Conservation (phyloP, 495 filamentous ascomycete species). For the Trichocladium uniseriatum region DNA sequence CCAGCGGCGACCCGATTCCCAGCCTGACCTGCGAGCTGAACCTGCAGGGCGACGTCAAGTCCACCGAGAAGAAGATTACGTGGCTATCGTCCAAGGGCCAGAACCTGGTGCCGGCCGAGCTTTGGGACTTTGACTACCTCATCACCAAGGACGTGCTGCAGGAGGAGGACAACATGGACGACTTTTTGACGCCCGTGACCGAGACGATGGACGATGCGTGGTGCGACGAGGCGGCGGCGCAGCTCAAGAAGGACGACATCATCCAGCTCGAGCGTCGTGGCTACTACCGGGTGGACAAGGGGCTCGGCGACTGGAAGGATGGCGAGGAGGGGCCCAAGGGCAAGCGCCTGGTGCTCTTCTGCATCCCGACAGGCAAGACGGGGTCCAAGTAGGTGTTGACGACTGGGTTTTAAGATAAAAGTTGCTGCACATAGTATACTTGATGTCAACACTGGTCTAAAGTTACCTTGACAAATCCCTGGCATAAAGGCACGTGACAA, state of each 20-base stretch:
- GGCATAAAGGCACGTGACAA: no score
- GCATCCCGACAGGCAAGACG: conserved; percentile 55
- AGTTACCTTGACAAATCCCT: no score
- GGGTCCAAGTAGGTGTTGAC: conserved; percentile 18
- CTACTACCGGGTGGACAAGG: conserved; percentile 72
- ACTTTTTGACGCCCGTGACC: conserved; percentile 67
- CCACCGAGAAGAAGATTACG: conserved; percentile 91
- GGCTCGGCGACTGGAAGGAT: conserved; percentile 32
- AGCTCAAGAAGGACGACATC: conserved; percentile 71
- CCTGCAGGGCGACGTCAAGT: conserved; percentile 80
- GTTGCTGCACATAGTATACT: no score
- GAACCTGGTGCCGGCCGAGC: conserved; percentile 67
- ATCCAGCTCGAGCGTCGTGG: conserved; percentile 93
- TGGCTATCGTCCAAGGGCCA: conserved; percentile 73
- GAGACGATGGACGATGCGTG: conserved; percentile 65
- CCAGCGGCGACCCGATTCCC: conserved; percentile 49
- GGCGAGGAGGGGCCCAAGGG: conserved; percentile 39
- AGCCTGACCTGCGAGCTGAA: conserved; percentile 69
- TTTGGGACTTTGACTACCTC: conserved; percentile 86
- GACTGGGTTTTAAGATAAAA: no score
- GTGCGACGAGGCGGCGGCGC: conserved; percentile 71
- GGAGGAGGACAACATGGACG: conserved; percentile 71
- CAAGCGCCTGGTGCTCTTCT: conserved; percentile 64
- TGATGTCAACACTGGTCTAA: no score
- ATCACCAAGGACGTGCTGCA: conserved; percentile 85